phyloP scores from a whole-genome alignment of 345 rosid genomes.

The Pistacia integerrima region DNA sequence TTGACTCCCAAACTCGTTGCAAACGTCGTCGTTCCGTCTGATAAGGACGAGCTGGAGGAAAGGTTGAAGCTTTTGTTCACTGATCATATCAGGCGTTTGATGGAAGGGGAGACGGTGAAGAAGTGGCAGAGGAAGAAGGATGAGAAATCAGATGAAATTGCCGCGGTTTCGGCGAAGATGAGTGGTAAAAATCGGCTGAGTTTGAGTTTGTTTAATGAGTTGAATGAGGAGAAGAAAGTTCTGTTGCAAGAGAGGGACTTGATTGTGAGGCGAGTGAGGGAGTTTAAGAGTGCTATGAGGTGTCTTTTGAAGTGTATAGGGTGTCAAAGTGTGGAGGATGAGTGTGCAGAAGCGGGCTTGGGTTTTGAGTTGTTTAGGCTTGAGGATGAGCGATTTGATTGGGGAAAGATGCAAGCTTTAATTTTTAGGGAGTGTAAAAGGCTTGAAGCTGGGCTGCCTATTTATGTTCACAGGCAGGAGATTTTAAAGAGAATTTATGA shows the following conservation, averaged over 20 bases:
- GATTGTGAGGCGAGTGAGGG: conserved; percentile 47
- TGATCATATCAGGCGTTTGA: conserved; percentile 33
- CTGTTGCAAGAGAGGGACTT: conserved; percentile 39
- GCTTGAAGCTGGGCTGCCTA: conserved; percentile 75
- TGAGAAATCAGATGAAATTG: conserved; percentile 32
- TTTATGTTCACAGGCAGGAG: conserved; percentile 53
- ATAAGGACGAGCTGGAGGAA: conserved; percentile 39
- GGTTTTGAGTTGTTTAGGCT: conserved; percentile 41
- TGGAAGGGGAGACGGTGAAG: conserved; percentile 45
- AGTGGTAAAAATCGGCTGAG: not conserved
- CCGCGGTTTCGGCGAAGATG: not conserved
- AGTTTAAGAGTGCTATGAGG: conserved; percentile 55
- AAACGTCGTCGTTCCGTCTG: conserved; percentile 39
- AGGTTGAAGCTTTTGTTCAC: conserved; percentile 41
- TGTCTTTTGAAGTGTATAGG: conserved; percentile 49
- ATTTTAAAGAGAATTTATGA: conserved; percentile 49
- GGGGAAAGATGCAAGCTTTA: conserved; percentile 55
- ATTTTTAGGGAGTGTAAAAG: conserved; percentile 72
- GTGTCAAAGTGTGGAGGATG: conserved; percentile 19
- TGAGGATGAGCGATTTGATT: conserved; percentile 36
- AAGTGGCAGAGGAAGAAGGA: conserved; percentile 36
- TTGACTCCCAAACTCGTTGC: conserved; percentile 35
- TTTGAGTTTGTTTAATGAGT: not conserved
- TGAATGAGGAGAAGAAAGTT: conserved; percentile 31
- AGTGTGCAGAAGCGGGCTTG: conserved; percentile 16